Percentiles rank a stretch among this genome's conserved stretches.
Conservation (phyloP, 768 basidiomycete species). For the Leccinum barrowsii region DNA sequence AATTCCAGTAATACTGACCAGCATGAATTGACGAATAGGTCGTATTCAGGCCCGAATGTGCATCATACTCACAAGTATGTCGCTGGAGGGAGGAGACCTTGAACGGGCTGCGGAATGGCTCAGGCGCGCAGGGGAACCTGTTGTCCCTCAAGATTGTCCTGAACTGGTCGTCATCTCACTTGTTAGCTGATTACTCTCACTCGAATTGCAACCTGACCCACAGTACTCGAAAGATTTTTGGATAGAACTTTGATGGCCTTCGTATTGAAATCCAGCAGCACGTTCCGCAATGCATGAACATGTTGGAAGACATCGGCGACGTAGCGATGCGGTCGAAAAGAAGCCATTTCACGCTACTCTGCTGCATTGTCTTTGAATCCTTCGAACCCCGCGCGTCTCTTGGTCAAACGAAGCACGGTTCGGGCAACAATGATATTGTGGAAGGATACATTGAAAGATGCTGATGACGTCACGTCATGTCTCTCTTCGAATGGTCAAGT, state of each 20-base stretch:
- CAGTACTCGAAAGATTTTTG: conserved; percentile 1
- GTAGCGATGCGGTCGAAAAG: not conserved
- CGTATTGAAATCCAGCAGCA: not conserved
- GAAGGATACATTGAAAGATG: not conserved
- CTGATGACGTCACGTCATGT: no score
- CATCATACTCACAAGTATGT: not conserved
- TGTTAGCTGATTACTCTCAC: not conserved
- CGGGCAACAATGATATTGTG: not conserved
- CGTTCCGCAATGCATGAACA: not conserved
- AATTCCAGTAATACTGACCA: not conserved
- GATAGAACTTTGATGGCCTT: conserved; percentile 11
- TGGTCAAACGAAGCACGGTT: conserved; percentile 8
- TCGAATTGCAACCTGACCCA: not conserved
- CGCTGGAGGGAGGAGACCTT: not conserved
- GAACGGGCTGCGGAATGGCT: not conserved
- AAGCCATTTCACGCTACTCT: not conserved
- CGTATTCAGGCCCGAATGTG: conserved; percentile 5
- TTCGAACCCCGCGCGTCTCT: not conserved
- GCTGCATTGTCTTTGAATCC: not conserved
- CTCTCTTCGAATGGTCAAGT: no score
- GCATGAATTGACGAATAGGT: not conserved
- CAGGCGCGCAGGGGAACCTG: no score
- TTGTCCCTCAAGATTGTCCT: not conserved
- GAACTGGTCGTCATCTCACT: conserved; percentile 6
- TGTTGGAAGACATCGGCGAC: not conserved